Conservation (phyloP, 495 filamentous ascomycete species). For the Xylaria sp. region DNA sequence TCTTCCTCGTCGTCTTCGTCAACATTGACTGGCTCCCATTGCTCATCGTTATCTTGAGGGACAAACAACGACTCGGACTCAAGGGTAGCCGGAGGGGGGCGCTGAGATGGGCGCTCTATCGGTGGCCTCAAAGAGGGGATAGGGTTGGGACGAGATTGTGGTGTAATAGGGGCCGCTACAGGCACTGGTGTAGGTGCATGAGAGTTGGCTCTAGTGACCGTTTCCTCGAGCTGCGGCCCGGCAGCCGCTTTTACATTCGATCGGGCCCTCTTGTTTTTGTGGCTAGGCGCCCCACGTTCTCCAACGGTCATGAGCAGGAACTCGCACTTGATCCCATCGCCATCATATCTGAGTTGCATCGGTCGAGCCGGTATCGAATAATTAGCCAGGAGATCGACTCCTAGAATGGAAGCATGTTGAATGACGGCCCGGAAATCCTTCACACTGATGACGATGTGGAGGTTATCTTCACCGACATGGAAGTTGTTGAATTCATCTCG, state of each 20-base stretch:
- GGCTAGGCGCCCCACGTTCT: constrained; percentile 61
- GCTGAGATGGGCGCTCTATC: constrained; percentile 48
- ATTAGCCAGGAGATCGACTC: constrained; percentile 71
- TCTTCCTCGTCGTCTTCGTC: constrained; percentile 73
- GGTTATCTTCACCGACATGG: constrained; percentile 70
- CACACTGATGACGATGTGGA: constrained; percentile 88
- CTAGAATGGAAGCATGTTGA: constrained; percentile 79
- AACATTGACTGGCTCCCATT: constrained; percentile 82
- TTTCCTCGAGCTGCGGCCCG: constrained; percentile 45
- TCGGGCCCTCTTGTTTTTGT: constrained; percentile 48
- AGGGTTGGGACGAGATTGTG: constrained; percentile 30
- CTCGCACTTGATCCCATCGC: constrained; percentile 77
- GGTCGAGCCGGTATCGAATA: constrained; percentile 84
- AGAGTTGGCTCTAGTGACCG: constrained; percentile 47
- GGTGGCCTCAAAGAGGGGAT: constrained; percentile 41
- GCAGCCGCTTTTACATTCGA: constrained; percentile 40
- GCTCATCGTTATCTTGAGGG: constrained; percentile 73
- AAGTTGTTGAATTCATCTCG: constrained; percentile 87
- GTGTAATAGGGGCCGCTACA: constrained; percentile 25
- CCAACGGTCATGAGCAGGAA: constrained; percentile 95
- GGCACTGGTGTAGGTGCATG: constrained; percentile 37
- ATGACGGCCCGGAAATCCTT: constrained; percentile 96
- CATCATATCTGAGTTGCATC: constrained; percentile 79
- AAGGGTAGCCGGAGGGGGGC: constrained; percentile 66
- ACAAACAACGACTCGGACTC: constrained; percentile 81